Base-by-base conservation (phyloP, 2,329 filamentous ascomycete species). In the Dothidotthia symphoricarpi region DNA sequence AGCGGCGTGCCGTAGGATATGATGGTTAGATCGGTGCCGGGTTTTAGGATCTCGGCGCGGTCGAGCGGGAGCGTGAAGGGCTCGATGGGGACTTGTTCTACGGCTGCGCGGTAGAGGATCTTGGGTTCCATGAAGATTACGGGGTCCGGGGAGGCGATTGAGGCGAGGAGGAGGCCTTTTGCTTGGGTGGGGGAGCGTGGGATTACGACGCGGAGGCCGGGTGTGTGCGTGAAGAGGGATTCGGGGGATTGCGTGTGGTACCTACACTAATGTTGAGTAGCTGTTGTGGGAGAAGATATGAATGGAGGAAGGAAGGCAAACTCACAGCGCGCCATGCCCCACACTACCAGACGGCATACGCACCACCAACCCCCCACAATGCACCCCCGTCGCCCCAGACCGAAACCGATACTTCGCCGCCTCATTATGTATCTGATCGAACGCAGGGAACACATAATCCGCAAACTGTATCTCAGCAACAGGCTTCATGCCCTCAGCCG, bases 391-490 rank as follows among this genome's bases (percentile, higher is more conserved):
- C 2, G 53, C 65, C 10, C 82, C 83, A 51, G 82, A 78, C 32
- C 89, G 77, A 66, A 88, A 96, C 39, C 90, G 77, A 59, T 86
- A 85, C 69, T 95, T 95, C 44, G 88, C 87, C 0, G 87, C 89
- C 69, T 96, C 89, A 58, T 95, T 95, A 59, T 95, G 88, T 22
- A 96, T 78, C 71, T 96, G 89, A 60, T 96, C 89, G 57, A 95
- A 95, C 0, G 90, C 89, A 3, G 90, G 90, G 64, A 83, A 95
- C 37, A 95, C 83, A 64, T 96, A 96, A 64, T 96, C 90, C 42
- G 90, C 90, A 61, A 96, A 96, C 64, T 96, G 90, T 38, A 96
- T 89, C 72, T 98, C 93, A 0, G 91, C 91, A 16, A 97, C 80
- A 0, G 93, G 88, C 40, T 85, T 85, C 86, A 95, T 89, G 16